These are phyloP conservation scores for Pseudocercospora musae DNA, from an alignment of 2,329 filamentous ascomycete species.

Conservation along the genomic window DNA sequence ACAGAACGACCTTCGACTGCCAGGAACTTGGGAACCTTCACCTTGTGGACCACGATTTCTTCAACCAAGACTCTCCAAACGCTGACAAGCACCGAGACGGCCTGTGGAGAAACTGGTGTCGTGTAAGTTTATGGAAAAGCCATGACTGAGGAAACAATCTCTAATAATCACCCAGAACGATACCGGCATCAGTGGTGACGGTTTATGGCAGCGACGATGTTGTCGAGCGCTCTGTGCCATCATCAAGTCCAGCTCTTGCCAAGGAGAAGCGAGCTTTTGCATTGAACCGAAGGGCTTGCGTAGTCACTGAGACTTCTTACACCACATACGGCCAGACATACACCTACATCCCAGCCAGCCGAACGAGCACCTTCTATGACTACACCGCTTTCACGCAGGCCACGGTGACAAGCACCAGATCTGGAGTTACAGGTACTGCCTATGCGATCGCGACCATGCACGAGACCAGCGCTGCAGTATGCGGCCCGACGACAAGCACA, in stretches of 20 bases:
- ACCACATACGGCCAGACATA: slow-evolving; percentile 32
- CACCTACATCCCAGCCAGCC: slow-evolving; percentile 24
- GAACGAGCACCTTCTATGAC: slow-evolving; percentile 30
- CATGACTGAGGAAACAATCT: not conserved
- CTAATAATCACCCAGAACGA: slow-evolving; percentile 9
- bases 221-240: not conserved
- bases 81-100: slow-evolving; percentile 25
- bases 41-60: slow-evolving; percentile 25
- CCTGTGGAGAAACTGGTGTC: slow-evolving; percentile 24
- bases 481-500: slow-evolving; percentile 25
- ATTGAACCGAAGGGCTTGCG: slow-evolving; percentile 27
- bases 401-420: slow-evolving; percentile 32
- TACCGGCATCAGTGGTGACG: slow-evolving; percentile 22
- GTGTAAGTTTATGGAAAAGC: slow-evolving; percentile 20
- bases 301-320: slow-evolving; percentile 28
- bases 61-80: slow-evolving; percentile 31
- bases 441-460: slow-evolving; percentile 31
- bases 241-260: not conserved
- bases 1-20: slow-evolving; percentile 27
- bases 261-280: slow-evolving; percentile 20
- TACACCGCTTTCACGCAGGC: slow-evolving; percentile 31
- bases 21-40: slow-evolving; percentile 30
- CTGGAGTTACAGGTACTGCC: slow-evolving; percentile 25
- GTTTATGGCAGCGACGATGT: slow-evolving; percentile 17
- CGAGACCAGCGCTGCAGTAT: slow-evolving; percentile 21